phyloP scores from a whole-genome alignment of 371 early-diverging fungal species.

The Mortierella sp. region DNA sequence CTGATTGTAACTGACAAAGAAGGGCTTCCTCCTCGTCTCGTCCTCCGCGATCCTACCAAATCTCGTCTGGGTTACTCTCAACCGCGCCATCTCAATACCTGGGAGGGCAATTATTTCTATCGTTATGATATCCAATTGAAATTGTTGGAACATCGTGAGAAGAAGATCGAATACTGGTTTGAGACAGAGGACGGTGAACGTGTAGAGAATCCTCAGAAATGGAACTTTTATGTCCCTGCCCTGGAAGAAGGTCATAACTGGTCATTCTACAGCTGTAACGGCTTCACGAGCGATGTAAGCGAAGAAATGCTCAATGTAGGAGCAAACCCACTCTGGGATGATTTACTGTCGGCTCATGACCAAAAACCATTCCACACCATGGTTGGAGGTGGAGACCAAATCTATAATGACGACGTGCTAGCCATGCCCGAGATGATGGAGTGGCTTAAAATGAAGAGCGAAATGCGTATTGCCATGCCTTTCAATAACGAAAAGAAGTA shows the following conservation, averaged over 20 bases:
- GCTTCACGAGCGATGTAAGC: constrained; percentile 52
- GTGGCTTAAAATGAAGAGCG: constrained; percentile 67
- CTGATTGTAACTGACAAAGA: constrained; percentile 50
- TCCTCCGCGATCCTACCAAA: constrained; percentile 51
- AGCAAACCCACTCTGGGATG: constrained; percentile 82
- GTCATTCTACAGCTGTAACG: constrained; percentile 56
- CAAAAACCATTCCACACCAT: constrained; percentile 79
- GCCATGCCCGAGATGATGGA: constrained; percentile 65
- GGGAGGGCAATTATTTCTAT: constrained; percentile 52
- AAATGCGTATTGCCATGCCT: constrained; percentile 58
- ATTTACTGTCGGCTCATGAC: constrained; percentile 73
- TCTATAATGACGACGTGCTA: constrained; percentile 80
- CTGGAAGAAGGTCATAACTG: constrained; percentile 50
- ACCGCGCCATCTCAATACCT: constrained; percentile 35
- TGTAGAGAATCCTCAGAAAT: constrained; percentile 34
- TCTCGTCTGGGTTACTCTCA: constrained; percentile 28
- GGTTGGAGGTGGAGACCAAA: constrained; percentile 91
- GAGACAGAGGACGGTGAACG: constrained; percentile 35
- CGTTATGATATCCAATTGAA: constrained; percentile 47
- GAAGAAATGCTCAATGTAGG: constrained; percentile 63
- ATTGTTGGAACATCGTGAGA: constrained; percentile 42
- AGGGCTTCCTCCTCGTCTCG: constrained; percentile 34
- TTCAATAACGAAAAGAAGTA: constrained; percentile 70
- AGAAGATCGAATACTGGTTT: constrained; percentile 56
- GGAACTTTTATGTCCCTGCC: constrained; percentile 55